Conservation (phyloP, 768 basidiomycete genomes). For the Boletus sp. region DNA sequence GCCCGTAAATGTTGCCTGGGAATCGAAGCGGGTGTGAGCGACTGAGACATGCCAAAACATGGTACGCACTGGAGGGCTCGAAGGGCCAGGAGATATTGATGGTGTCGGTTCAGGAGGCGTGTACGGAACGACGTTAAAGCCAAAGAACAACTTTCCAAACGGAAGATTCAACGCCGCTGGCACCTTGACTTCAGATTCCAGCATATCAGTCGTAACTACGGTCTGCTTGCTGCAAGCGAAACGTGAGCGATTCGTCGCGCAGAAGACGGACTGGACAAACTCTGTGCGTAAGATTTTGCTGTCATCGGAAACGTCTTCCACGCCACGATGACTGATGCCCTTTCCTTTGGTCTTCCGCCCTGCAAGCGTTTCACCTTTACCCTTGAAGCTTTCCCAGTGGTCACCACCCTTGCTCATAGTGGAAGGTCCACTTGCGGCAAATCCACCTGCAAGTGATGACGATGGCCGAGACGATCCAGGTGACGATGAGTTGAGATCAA, state of each 20-base stretch:
- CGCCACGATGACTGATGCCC: constrained; percentile 81
- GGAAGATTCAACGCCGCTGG: constrained; percentile 91
- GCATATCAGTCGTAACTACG: constrained; percentile 76
- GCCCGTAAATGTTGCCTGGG: constrained; percentile 55
- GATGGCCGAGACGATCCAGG: constrained; percentile 84
- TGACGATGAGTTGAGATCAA: constrained; percentile 83
- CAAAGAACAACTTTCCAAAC: constrained; percentile 95
- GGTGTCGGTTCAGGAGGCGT: constrained; percentile 43
- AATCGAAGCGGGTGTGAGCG: not conserved
- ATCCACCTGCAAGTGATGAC: constrained; percentile 69
- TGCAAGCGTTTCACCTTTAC: constrained; percentile 85
- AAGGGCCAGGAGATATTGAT: constrained; percentile 28
- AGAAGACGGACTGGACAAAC: constrained; percentile 48
- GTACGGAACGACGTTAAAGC: constrained; percentile 79
- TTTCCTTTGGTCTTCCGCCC: constrained; percentile 96
- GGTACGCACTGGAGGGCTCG: constrained; percentile 30
- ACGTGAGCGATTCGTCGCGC: constrained; percentile 6
- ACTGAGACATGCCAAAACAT: not conserved
- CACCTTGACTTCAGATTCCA: constrained; percentile 73
- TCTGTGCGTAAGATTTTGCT: constrained; percentile 92
- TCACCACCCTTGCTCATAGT: constrained; percentile 75
- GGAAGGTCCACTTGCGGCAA: constrained; percentile 48
- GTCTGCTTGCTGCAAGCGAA: constrained; percentile 61
- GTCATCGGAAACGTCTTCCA: constrained; percentile 71
- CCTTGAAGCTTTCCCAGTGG: constrained; percentile 95